Percentiles rank a stretch among this genome's conserved stretches.
These are phyloP conservation scores for Mixia osmundae DNA, from an alignment of 1,284 basidiomycete genomes.

Conservation along the genomic window DNA sequence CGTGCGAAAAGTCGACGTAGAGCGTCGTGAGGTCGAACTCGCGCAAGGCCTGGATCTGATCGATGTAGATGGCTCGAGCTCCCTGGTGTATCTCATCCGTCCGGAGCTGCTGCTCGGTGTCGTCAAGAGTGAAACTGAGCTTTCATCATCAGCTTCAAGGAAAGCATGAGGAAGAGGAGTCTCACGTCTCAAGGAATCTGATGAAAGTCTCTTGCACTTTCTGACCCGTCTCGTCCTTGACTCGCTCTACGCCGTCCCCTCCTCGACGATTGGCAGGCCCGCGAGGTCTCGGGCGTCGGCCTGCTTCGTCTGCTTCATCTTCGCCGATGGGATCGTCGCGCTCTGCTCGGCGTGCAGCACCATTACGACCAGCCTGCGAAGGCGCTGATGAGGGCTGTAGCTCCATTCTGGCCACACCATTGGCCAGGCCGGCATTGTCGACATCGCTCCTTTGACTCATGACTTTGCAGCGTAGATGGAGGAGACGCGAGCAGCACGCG, in stretches of 20 bases:
- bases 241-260: slow-evolving; percentile 11
- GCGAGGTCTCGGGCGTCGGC: background rate
- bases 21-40: slow-evolving; percentile 83
- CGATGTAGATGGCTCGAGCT: slow-evolving; percentile 28
- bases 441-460: no score
- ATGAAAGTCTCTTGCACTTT: slow-evolving; percentile 75
- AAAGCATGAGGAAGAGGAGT: slow-evolving; percentile 8
- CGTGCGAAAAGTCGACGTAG: slow-evolving; percentile 83
- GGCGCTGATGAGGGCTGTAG: no score
- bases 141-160: slow-evolving; percentile 5
- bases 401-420: no score
- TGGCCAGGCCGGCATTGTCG: no score
- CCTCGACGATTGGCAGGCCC: slow-evolving; percentile 2
- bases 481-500: no score
- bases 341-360: no score
- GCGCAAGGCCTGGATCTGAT: slow-evolving; percentile 52
- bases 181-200: slow-evolving; percentile 69
- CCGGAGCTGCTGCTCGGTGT: slow-evolving; percentile 6
- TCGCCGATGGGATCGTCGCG: background rate
- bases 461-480: no score
- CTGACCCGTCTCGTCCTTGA: slow-evolving; percentile 46
- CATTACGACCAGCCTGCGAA: no score
- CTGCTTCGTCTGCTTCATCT: slow-evolving; percentile 1
- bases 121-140: background rate
- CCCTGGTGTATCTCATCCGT: slow-evolving; percentile 1